Base-by-base conservation (phyloP, 208 protist genomes). In the Trypanosomatidae sp. region DNA sequence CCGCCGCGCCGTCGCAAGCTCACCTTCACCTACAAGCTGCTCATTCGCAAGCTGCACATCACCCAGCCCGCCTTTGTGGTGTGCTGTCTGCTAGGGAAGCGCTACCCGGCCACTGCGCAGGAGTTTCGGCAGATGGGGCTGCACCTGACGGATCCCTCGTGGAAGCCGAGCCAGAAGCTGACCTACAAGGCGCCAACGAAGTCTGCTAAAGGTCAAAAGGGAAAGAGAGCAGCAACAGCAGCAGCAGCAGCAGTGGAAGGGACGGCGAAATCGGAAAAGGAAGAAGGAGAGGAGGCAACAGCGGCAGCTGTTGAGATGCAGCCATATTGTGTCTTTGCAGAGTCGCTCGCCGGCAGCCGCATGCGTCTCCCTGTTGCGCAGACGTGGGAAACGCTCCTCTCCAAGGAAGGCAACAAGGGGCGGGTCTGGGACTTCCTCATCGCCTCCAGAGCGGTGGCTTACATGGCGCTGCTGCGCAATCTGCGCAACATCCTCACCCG, bases 401-500 rank as follows among this genome's bases (percentile, higher is more conserved):
- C 96, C 3, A 79, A 79, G 19, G 66, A 84, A 50, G 98, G 98
- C 60, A 98, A 99, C 82, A 89, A 46, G 1, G 85, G 87, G 9
- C 44, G 39, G 4, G 93, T 96, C 4, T 99, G 98, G 97, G 93
- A 99, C 73, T 72, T 78, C 28, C 83, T 99, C 10, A 79, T 99
- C n/a, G 83, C 85, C 49, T 25, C 74, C 9, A 74, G 89, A 7
- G 82, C 91, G 55, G 81, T 99, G 22, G 95, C 97, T 12, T 98
- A 98, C 80, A 99, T 98, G 95, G 97, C 97, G n/a, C 96, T 97
- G 79, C 81, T 99, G 59, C 88, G 91, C 62, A 99, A 98, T 75
- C 66, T 99, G n/a, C 87, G 96, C 22, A 98, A 99, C 84, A 75
- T 99, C 12, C 81, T 99, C 68, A 77, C 90, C 6, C 84, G 82